Conservation (phyloP, 1,284 basidiomycete genomes). For the Trichosporon coremiiforme region DNA sequence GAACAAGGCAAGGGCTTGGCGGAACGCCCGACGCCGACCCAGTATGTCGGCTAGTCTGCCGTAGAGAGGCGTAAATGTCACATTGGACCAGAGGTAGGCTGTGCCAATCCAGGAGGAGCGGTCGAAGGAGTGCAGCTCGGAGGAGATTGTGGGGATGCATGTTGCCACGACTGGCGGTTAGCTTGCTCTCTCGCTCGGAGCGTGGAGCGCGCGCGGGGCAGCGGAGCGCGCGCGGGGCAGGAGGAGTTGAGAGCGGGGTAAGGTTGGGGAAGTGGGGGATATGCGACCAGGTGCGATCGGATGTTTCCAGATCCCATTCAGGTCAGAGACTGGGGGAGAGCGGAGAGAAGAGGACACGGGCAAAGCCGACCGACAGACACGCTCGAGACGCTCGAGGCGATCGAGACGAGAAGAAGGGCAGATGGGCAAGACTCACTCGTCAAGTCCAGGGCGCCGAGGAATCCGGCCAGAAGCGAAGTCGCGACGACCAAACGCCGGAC, state of each 20-base stretch:
- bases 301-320: too few relatives aligned
- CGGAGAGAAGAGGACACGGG: too few relatives aligned
- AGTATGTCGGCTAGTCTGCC: conserved; percentile 40
- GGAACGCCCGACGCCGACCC: conserved; percentile 36
- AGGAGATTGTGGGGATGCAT: conserved; percentile 40
- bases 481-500: conserved; percentile 33
- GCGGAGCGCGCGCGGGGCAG: too few relatives aligned
- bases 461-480: conserved; percentile 35
- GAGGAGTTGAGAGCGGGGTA: too few relatives aligned
- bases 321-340: too few relatives aligned
- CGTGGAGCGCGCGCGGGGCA: too few relatives aligned
- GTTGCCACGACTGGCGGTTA: conserved; percentile 38
- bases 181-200: too few relatives aligned
- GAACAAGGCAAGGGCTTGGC: conserved; percentile 37
- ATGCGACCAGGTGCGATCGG: too few relatives aligned
- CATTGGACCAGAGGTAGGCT: conserved; percentile 41
- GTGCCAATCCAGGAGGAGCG: conserved; percentile 44
- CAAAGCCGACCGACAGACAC: too few relatives aligned
- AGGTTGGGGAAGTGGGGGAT: too few relatives aligned
- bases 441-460: conserved; percentile 36
- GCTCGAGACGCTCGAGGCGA: too few relatives aligned
- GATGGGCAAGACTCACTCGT: conserved; percentile 33
- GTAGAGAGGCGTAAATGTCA: conserved; percentile 43
- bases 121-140: conserved; percentile 37
- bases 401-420: too few relatives aligned